Evolutionary conservation across 2,329 filamentous ascomycete species (phyloP).

Genomic region (Hypomyces rosellus): DNA sequence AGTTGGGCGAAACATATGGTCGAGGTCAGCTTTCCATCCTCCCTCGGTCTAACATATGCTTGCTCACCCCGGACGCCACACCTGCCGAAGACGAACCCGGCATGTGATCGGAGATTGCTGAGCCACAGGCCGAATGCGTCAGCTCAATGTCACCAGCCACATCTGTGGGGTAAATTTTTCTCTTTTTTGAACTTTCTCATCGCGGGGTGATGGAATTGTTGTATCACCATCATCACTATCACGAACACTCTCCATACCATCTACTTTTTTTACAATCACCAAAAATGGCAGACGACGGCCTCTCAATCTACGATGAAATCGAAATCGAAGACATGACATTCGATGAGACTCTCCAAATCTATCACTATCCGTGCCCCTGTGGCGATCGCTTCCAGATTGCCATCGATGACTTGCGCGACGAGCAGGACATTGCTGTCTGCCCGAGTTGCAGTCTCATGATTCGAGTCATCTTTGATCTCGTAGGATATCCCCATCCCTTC

Average conservation of each 20-base stretch:
- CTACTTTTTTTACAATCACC: not conserved
- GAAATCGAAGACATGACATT: slow-evolving; percentile 99
- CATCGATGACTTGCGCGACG: slow-evolving; percentile 77
- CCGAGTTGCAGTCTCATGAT: slow-evolving; percentile 98
- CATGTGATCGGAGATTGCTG: slow-evolving; percentile 13
- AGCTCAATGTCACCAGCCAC: slow-evolving; percentile 9
- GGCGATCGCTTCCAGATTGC: slow-evolving; percentile 93
- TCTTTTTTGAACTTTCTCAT: not conserved
- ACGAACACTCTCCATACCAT: not conserved
- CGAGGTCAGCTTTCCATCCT: not conserved
- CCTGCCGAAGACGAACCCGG: not conserved
- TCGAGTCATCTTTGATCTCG: slow-evolving; percentile 82
- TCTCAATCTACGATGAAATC: slow-evolving; percentile 91
- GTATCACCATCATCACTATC: not conserved
- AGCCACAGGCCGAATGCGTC: slow-evolving; percentile 8
- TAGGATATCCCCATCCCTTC: slow-evolving; percentile 35
- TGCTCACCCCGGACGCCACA: not conserved
- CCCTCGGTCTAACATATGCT: not conserved
- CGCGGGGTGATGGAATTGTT: not conserved
- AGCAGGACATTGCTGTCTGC: slow-evolving; percentile 92
- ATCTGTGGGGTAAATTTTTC: slow-evolving; percentile 19
- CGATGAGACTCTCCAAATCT: slow-evolving; percentile 74
- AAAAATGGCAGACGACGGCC: slow-evolving; percentile 55
- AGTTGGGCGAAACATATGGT: no score
- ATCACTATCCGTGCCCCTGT: slow-evolving; percentile 94